phyloP scores from a whole-genome alignment of 2,329 filamentous ascomycete genomes.

The Helminthosporium solani region DNA sequence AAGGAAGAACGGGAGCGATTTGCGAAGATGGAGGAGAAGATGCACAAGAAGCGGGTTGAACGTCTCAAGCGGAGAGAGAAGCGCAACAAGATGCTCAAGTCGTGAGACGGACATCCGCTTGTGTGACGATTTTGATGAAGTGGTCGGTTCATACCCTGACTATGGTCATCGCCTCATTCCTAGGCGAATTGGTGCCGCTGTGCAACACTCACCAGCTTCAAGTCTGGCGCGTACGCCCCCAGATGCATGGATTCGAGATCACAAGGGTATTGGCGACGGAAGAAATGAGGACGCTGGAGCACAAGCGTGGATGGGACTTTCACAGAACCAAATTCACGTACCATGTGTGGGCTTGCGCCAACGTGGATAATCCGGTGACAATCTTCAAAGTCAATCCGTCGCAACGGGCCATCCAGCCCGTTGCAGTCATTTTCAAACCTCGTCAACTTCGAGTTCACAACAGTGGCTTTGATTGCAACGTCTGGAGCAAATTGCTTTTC shows the following conservation, averaged over 20 bases:
- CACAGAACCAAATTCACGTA: no score
- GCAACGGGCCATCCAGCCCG: no score
- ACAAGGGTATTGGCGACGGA: neutral
- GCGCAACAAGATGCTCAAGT: constrained; percentile 75
- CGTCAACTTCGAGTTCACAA: no score
- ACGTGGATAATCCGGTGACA: no score
- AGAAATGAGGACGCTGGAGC: neutral
- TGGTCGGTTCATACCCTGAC: neutral
- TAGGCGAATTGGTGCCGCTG: neutral
- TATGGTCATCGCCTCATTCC: neutral
- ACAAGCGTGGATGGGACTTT: no score
- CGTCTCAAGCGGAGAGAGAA: constrained; percentile 93
- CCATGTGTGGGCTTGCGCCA: no score
- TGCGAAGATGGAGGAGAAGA: constrained; percentile 92
- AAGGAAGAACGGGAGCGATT: constrained; percentile 94
- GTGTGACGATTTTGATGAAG: neutral
- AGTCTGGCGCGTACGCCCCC: neutral
- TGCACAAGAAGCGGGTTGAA: constrained; percentile 95
- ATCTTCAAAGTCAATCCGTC: neutral
- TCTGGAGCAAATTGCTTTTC: no score
- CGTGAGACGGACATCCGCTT: constrained; percentile 30
- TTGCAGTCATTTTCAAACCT: no score
- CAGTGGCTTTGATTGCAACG: no score
- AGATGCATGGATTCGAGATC: neutral
- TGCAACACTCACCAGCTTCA: neutral